A percentile compares a stretch with the other conserved stretches of the same genome.
Evolutionary conservation across 2,329 filamentous ascomycete genomes (phyloP).

Genomic region (Fusarium pseudoanthophilum): DNA sequence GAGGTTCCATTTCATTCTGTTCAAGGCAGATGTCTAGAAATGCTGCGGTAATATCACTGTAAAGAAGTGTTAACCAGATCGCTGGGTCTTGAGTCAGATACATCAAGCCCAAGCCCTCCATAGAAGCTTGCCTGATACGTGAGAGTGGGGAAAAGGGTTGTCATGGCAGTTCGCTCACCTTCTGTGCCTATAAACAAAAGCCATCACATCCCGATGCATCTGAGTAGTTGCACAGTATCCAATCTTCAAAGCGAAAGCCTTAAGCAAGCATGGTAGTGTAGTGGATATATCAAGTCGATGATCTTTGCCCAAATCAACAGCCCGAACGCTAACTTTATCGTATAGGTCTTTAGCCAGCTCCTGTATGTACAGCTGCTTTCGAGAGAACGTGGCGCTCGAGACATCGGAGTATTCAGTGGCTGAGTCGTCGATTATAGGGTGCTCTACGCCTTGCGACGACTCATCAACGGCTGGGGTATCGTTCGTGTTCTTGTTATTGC

Average conservation of each 20-base stretch:
- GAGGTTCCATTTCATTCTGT: background rate
- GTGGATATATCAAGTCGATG: background rate
- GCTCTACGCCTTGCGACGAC: background rate
- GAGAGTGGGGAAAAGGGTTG: background rate
- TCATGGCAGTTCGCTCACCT: background rate
- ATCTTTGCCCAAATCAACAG: background rate
- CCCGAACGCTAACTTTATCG: background rate
- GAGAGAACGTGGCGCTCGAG: background rate
- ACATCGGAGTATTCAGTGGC: background rate
- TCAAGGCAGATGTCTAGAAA: background rate
- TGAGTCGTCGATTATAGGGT: background rate
- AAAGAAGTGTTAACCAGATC: background rate
- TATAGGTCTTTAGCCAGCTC: background rate
- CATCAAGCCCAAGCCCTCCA: background rate
- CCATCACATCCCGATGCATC: background rate
- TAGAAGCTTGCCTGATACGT: background rate
- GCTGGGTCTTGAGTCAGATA: background rate
- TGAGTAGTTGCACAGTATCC: background rate
- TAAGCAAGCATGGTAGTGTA: background rate
- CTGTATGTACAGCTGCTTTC: background rate
- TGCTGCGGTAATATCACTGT: background rate
- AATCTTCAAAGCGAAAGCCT: background rate
- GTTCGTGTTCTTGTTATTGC: background rate
- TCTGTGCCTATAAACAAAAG: background rate
- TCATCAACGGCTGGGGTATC: background rate